phyloP scores from a whole-genome alignment of 2,329 filamentous ascomycete genomes.

The Penicillium oxalicum region DNA sequence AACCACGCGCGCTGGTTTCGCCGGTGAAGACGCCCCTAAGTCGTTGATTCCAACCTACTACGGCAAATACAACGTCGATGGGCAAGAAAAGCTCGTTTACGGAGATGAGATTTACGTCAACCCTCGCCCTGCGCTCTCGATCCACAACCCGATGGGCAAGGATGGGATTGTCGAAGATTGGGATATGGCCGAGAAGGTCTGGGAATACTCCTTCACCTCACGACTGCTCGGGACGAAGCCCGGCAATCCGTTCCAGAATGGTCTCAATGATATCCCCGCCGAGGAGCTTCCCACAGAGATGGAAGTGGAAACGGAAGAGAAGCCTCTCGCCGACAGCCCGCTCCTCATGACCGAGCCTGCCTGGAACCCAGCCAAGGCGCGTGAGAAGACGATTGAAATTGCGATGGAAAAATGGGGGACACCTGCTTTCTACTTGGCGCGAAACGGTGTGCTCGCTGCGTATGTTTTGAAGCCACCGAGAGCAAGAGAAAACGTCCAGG shows the following conservation, averaged over 20 bases:
- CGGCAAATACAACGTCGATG: constrained; percentile 53
- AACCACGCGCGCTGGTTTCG: constrained; percentile 87
- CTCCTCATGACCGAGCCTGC: constrained; percentile 89
- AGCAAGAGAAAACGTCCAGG: not conserved
- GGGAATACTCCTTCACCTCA: constrained; percentile 88
- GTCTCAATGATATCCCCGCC: constrained; percentile 63
- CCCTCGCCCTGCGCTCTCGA: constrained; percentile 68
- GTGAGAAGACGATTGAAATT: constrained; percentile 92
- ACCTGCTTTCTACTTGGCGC: constrained; percentile 88
- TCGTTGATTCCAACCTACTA: constrained; percentile 89
- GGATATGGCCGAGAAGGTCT: constrained; percentile 82
- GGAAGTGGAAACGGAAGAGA: constrained; percentile 61
- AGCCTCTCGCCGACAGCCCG: constrained; percentile 80
- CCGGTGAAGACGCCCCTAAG: constrained; percentile 95
- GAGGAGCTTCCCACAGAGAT: constrained; percentile 54
- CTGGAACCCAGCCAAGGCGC: constrained; percentile 81
- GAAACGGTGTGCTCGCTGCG: constrained; percentile 81
- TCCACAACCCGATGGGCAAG: constrained; percentile 84
- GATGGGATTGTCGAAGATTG: constrained; percentile 94
- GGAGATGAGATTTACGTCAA: constrained; percentile 86
- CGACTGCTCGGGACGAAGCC: constrained; percentile 73
- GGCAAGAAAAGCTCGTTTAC: constrained; percentile 59
- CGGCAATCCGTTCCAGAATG: constrained; percentile 66
- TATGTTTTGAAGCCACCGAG: constrained; percentile 27
- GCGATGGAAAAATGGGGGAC: constrained; percentile 96